phyloP scores from a whole-genome alignment of 306 rosid genomes.

The Cicer yamashitae region DNA sequence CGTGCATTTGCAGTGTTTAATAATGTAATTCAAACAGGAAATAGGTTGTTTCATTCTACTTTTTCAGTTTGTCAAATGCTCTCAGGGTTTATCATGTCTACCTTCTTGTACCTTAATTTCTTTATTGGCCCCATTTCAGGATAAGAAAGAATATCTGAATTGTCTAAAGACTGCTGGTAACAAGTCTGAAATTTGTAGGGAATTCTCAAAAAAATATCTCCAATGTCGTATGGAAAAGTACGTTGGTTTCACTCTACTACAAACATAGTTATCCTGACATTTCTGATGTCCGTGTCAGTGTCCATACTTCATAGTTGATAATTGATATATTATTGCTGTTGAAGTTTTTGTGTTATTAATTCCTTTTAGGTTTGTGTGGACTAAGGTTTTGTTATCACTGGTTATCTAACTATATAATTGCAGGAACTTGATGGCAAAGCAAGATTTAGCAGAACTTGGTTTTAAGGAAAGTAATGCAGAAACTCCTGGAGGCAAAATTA shows the following conservation, averaged over 20 bases:
- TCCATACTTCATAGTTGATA: too few species aligned
- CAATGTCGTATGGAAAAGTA: constrained; percentile 93
- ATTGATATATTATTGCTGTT: constrained; percentile 11
- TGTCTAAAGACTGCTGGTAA: constrained; percentile 77
- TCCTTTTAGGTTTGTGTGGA: constrained; percentile 29
- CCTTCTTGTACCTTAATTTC: background rate
- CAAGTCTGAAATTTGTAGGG: constrained; percentile 81
- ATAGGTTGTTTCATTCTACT: background rate
- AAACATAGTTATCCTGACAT: background rate
- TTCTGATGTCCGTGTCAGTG: background rate
- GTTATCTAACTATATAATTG: constrained; percentile 36
- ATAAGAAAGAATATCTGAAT: constrained; percentile 78
- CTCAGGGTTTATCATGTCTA: constrained; percentile 2
- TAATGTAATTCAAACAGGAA: background rate
- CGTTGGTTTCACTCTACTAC: constrained; percentile 47
- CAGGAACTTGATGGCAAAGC: constrained; percentile 99
- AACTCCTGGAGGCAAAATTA: constrained; percentile 45
- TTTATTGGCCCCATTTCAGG: constrained; percentile 59
- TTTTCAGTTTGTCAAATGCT: background rate
- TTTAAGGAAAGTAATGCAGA: constrained; percentile 53
- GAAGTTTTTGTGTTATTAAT: constrained; percentile 4
- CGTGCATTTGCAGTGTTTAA: background rate
- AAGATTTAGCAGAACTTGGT: constrained; percentile 94
- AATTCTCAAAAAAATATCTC: constrained; percentile 79
- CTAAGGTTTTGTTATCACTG: background rate